Percentiles rank a stretch among this genome's conserved stretches.
Conservation (phyloP, 192 early-diverging fungal genomes). For the Backusella circina region DNA sequence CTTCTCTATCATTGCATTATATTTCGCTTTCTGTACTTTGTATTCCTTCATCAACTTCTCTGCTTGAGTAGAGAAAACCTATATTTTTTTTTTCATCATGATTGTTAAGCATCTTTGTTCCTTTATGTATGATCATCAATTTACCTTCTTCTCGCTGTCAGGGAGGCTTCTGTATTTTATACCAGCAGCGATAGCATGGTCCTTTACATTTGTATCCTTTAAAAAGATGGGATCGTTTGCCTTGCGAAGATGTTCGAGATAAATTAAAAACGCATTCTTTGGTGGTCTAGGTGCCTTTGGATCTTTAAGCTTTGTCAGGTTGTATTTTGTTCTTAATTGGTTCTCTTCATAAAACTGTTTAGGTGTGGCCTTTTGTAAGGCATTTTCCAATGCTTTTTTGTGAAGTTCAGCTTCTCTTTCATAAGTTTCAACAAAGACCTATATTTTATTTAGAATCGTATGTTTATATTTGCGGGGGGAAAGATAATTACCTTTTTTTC, state of each 20-base stretch:
- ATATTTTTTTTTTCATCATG: not conserved
- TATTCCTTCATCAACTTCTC: not conserved
- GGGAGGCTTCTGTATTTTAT: not conserved
- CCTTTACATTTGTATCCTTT: not conserved
- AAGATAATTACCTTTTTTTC: constrained; percentile 20
- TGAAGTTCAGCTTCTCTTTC: not conserved
- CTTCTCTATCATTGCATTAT: not conserved
- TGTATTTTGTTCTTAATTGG: constrained; percentile 18
- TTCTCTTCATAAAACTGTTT: constrained; percentile 28
- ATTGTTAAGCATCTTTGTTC: not conserved
- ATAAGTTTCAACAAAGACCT: constrained; percentile 14
- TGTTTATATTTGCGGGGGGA: not conserved
- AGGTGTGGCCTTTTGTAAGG: constrained; percentile 19
- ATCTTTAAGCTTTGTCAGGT: constrained; percentile 21
- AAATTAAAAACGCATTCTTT: constrained; percentile 24
- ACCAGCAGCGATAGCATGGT: not conserved
- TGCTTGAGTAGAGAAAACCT: not conserved
- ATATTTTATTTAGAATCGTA: no score
- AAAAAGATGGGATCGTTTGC: not conserved
- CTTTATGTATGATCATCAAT: not conserved
- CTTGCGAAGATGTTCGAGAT: constrained; percentile 13
- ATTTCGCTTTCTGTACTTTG: not conserved
- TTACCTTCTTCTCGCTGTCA: constrained; percentile 7
- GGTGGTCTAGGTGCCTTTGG: constrained; percentile 28
- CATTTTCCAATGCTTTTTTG: not conserved